A percentile compares a stretch with the other conserved stretches of the same genome.
phyloP scores from a whole-genome alignment of 2,329 filamentous ascomycete genomes.

The Escovopsis sp. region DNA sequence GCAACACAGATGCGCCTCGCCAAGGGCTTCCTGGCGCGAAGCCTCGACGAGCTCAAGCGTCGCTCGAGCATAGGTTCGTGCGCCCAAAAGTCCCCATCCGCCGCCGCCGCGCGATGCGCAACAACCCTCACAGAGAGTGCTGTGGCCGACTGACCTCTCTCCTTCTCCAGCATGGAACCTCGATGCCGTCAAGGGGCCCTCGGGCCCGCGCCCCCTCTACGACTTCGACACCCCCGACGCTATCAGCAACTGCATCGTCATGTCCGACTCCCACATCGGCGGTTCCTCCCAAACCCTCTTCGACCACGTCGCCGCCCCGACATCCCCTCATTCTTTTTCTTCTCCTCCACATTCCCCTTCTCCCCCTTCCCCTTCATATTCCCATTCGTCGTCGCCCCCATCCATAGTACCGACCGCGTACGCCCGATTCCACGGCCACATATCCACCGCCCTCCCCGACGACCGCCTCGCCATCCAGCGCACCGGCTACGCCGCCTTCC shows the following conservation, averaged over 20 bases:
- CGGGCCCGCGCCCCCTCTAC: constrained; percentile 48
- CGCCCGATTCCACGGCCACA: constrained; percentile 71
- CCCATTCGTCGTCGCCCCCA: background rate
- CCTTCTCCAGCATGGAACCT: constrained; percentile 44
- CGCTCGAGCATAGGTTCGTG: constrained; percentile 38
- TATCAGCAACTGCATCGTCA: constrained; percentile 50
- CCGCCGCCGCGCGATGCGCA: background rate
- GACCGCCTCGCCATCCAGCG: constrained; percentile 61
- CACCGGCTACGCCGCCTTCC: constrained; percentile 79
- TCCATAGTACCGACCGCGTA: constrained; percentile 29
- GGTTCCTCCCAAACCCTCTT: constrained; percentile 66
- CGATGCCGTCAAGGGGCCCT: constrained; percentile 52
- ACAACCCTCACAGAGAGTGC: background rate
- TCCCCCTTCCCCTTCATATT: background rate
- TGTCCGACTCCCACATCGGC: constrained; percentile 77
- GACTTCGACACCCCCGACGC: constrained; percentile 40
- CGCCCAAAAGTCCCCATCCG: background rate
- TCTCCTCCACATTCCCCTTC: background rate
- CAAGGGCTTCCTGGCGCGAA: constrained; percentile 43
- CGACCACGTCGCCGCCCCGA: constrained; percentile 38
- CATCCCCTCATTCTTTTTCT: constrained; percentile 4
- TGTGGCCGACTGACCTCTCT: background rate
- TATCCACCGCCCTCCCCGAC: constrained; percentile 70
- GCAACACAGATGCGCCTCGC: constrained; percentile 26
- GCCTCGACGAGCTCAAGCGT: constrained; percentile 44